Evolutionary conservation across 352 stramenopile genomes (phyloP).

Genomic region (Globisporangium carolinianum): DNA sequence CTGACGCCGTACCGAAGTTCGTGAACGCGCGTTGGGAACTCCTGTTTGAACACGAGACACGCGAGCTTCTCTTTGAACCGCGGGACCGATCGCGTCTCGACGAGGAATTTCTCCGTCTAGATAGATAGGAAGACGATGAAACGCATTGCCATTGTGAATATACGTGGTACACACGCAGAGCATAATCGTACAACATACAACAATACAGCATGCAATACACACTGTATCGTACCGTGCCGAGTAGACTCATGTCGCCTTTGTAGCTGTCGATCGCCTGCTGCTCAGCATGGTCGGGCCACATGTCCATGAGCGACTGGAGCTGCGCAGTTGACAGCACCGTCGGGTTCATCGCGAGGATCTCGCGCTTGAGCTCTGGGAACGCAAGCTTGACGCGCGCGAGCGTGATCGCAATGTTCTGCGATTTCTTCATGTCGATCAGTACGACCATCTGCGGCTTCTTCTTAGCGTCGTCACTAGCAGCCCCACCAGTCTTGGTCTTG

Average conservation of each 20-base stretch:
- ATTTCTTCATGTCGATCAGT: slow-evolving; percentile 86
- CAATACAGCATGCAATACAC: background rate
- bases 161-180: no score
- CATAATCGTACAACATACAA: no score
- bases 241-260: slow-evolving; percentile 43
- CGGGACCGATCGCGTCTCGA: slow-evolving; percentile 62
- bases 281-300: slow-evolving; percentile 77
- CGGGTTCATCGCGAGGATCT: slow-evolving; percentile 72
- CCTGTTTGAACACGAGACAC: slow-evolving; percentile 80
- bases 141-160: no score
- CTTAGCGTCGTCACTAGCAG: slow-evolving; percentile 13
- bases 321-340: slow-evolving; percentile 71
- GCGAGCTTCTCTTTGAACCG: slow-evolving; percentile 66
- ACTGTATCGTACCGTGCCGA: slow-evolving; percentile 32
- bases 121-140: background rate
- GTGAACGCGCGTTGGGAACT: slow-evolving; percentile 70
- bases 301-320: slow-evolving; percentile 76
- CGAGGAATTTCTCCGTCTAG: slow-evolving; percentile 69
- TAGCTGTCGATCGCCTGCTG: slow-evolving; percentile 64
- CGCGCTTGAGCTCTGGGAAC: slow-evolving; percentile 62
- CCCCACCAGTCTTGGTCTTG: slow-evolving; percentile 14
- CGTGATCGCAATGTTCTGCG: slow-evolving; percentile 84
- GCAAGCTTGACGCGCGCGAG: slow-evolving; percentile 67
- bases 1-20: slow-evolving; percentile 36
- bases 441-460: slow-evolving; percentile 71